Evolutionary conservation across 257 asterid genomes (phyloP).

Genomic region (Perilla frutescens): DNA sequence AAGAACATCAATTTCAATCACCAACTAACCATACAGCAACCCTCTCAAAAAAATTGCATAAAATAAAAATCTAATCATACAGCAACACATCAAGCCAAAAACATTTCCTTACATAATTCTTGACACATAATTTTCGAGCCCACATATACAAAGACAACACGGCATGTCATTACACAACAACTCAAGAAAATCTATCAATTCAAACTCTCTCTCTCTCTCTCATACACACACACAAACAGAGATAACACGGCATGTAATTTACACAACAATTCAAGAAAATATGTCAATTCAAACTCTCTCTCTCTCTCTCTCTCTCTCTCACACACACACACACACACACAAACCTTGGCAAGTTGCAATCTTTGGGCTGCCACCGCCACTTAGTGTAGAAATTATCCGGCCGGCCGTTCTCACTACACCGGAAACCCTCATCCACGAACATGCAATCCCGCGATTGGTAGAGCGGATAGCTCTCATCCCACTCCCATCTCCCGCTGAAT

Average conservation of each 20-base stretch:
- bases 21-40: neutral
- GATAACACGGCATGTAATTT: neutral
- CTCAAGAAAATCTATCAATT: too few species aligned
- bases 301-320: neutral
- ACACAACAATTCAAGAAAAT: neutral
- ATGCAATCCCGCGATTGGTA: conserved; percentile 64
- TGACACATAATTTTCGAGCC: neutral
- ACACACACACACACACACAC: neutral
- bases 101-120: neutral
- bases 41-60: too few species aligned
- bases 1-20: conserved; percentile 1
- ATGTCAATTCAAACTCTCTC: too few species aligned
- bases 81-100: neutral
- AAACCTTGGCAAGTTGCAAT: conserved; percentile 89
- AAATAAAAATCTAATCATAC: neutral
- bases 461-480: conserved; percentile 89
- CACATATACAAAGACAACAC: neutral
- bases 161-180: neutral
- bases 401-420: conserved; percentile 81
- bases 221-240: neutral
- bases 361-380: conserved; percentile 94
- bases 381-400: conserved; percentile 75
- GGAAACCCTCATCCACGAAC: conserved; percentile 77
- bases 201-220: neutral
- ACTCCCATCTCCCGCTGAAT: conserved; percentile 74